A percentile compares a stretch with the other conserved stretches of the same genome.
Conservation (phyloP, 139 green algal genomes). For the Klebsormidium nitens region DNA sequence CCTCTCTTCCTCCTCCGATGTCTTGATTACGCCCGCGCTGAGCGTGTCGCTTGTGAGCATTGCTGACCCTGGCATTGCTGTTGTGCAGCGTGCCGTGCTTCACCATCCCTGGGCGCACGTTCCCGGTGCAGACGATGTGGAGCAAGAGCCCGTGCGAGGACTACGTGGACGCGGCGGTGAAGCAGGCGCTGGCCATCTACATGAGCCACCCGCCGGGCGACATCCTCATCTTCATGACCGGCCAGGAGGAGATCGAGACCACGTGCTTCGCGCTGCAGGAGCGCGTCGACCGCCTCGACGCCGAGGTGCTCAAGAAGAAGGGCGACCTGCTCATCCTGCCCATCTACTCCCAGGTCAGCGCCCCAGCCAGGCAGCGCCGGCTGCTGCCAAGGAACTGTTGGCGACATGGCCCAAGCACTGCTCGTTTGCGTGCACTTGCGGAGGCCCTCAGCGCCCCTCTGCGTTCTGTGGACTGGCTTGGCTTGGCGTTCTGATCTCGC, state of each 20-base stretch:
- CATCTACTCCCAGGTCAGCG: conserved; percentile 95
- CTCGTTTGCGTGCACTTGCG: no score
- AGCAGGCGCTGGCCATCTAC: conserved; percentile 93
- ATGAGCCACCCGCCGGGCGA: conserved; percentile 79
- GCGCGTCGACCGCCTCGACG: conserved; percentile 41
- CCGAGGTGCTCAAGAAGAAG: conserved; percentile 48
- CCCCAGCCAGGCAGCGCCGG: no score
- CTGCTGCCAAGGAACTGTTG: no score
- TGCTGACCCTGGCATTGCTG: no score
- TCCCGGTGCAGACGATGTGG: conserved; percentile 93
- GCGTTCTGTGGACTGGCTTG: no score
- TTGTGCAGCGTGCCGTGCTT: conserved; percentile 73
- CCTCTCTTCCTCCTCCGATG: background rate
- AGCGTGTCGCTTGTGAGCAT: no score
- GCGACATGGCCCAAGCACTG: no score
- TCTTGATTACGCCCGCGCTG: no score
- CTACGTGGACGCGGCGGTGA: conserved; percentile 95
- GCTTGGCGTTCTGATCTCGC: no score
- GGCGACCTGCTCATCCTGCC: conserved; percentile 80
- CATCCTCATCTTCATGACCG: conserved; percentile 99
- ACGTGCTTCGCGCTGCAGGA: conserved; percentile 77
- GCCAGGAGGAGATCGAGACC: conserved; percentile 91
- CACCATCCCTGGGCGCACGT: conserved; percentile 91
- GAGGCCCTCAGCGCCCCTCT: no score
- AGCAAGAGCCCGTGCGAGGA: conserved; percentile 86